These are phyloP conservation scores for Kickxella alabastrina DNA, from an alignment of 192 early-diverging fungal genomes.

Conservation along the genomic window DNA sequence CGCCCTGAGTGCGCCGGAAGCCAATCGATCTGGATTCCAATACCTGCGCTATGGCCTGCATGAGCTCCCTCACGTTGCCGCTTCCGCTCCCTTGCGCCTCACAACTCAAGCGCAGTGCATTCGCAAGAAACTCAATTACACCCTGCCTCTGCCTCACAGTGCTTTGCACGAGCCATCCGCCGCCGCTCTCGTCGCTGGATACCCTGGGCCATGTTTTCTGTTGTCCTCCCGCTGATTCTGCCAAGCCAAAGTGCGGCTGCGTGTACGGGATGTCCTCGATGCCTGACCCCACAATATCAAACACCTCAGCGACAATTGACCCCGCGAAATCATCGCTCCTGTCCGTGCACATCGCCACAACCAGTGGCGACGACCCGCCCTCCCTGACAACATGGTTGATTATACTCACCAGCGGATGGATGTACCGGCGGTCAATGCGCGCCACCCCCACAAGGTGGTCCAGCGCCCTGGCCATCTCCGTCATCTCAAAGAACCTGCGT, in stretches of 20 bases:
- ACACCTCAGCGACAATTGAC: constrained; percentile 17
- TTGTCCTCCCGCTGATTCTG: too few relatives aligned
- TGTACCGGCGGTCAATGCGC: constrained; percentile 24
- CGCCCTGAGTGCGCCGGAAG: not conserved
- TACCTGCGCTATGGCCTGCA: constrained; percentile 7
- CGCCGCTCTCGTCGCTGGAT: constrained; percentile 31
- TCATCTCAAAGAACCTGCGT: constrained; percentile 2
- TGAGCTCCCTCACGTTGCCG: not conserved
- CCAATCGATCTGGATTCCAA: not conserved
- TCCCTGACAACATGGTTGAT: constrained; percentile 3
- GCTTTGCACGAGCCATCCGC: constrained; percentile 39
- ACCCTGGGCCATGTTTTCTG: constrained; percentile 18
- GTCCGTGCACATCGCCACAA: not conserved
- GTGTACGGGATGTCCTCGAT: constrained; percentile 35
- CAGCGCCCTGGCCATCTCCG: constrained; percentile 14
- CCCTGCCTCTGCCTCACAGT: not conserved
- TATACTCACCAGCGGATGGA: constrained; percentile 18
- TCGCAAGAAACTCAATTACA: constrained; percentile 10
- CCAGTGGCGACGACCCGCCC: constrained; percentile 1
- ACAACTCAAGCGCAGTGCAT: not conserved
- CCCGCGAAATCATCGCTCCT: not conserved
- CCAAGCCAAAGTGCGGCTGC: constrained; percentile 15
- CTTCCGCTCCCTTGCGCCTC: not conserved
- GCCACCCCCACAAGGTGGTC: constrained; percentile 20
- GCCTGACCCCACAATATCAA: constrained; percentile 28